Conservation (phyloP, 208 protist species). For the Leishmania tropica region DNA sequence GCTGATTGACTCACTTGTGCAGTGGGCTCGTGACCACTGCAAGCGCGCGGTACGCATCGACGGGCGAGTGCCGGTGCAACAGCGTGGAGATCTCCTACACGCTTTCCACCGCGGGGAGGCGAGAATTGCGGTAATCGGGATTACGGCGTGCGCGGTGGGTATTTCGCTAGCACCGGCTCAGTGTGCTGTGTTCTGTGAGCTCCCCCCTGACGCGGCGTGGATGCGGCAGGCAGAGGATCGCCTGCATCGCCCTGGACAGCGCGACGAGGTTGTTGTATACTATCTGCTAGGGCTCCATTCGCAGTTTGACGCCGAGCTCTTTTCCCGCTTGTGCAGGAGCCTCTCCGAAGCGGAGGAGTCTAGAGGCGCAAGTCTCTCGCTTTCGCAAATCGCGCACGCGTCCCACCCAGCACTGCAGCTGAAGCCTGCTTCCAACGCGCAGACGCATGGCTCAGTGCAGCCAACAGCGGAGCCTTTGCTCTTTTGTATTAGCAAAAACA, state of each 20-base stretch:
- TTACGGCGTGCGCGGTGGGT: constrained; percentile 79
- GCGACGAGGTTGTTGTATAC: constrained; percentile 47
- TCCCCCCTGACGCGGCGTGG: constrained; percentile 79
- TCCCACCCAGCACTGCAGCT: constrained; percentile 1
- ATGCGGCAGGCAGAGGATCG: constrained; percentile 86
- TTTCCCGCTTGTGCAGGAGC: constrained; percentile 51
- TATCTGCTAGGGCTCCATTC: constrained; percentile 73
- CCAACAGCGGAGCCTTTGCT: constrained; percentile 21
- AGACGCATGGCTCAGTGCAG: not conserved
- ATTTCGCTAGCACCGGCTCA: constrained; percentile 68
- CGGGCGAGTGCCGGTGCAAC: constrained; percentile 45
- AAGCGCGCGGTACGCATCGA: constrained; percentile 63
- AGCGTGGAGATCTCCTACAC: constrained; percentile 37
- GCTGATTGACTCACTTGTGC: constrained; percentile 50
- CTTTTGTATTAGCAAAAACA: constrained; percentile 70
- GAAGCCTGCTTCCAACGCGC: not conserved
- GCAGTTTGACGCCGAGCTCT: constrained; percentile 62
- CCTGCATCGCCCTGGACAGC: constrained; percentile 77
- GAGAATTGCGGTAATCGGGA: constrained; percentile 68
- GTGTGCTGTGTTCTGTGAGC: constrained; percentile 84
- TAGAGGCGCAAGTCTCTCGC: not conserved
- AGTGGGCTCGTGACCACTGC: constrained; percentile 26
- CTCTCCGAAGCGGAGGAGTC: constrained; percentile 23
- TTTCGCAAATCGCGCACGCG: constrained; percentile 23
- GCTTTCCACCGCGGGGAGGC: constrained; percentile 47